Evolutionary conservation across 192 early-diverging fungal species (phyloP).

Genomic region (Coemansia sp.): DNA sequence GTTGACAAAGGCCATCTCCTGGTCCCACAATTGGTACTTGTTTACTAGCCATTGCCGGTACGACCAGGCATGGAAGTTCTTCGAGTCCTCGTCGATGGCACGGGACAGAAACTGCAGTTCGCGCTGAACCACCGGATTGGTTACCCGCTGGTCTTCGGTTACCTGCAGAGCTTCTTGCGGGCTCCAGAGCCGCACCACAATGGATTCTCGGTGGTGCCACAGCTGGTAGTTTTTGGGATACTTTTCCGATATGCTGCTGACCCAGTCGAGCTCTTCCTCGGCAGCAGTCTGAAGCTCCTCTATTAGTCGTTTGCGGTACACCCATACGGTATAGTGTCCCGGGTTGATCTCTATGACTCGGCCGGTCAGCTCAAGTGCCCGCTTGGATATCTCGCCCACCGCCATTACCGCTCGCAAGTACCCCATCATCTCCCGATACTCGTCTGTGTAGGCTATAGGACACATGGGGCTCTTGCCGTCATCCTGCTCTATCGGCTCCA

Average conservation of each 20-base stretch:
- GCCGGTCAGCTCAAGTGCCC: conserved; percentile 79
- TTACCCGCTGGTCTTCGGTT: conserved; percentile 36
- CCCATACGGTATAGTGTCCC: conserved; percentile 95
- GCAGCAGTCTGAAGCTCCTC: conserved; percentile 66
- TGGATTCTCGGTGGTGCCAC: conserved; percentile 64
- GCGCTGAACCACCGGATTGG: conserved; percentile 44
- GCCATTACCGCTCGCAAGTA: conserved; percentile 79
- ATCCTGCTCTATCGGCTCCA: conserved; percentile 43
- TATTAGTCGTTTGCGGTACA: conserved; percentile 82
- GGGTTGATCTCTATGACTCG: conserved; percentile 82
- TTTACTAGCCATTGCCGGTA: conserved; percentile 93
- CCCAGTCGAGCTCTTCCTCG: conserved; percentile 71
- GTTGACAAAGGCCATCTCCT: conserved; percentile 75
- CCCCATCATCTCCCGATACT: conserved; percentile 63
- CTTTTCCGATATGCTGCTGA: conserved; percentile 65
- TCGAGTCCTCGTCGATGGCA: conserved; percentile 76
- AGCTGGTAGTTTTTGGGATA: conserved; percentile 95
- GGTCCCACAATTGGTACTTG: conserved; percentile 72
- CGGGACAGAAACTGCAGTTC: conserved; percentile 75
- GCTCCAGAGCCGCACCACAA: conserved; percentile 27
- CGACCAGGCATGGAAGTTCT: conserved; percentile 99
- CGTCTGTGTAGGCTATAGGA: conserved; percentile 49
- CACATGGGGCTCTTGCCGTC: conserved; percentile 33
- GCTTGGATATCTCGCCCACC: conserved; percentile 68
- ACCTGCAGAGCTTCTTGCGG: conserved; percentile 10